Base-by-base conservation (phyloP, 331 rosid genomes). In the Telfairia occidentalis region DNA sequence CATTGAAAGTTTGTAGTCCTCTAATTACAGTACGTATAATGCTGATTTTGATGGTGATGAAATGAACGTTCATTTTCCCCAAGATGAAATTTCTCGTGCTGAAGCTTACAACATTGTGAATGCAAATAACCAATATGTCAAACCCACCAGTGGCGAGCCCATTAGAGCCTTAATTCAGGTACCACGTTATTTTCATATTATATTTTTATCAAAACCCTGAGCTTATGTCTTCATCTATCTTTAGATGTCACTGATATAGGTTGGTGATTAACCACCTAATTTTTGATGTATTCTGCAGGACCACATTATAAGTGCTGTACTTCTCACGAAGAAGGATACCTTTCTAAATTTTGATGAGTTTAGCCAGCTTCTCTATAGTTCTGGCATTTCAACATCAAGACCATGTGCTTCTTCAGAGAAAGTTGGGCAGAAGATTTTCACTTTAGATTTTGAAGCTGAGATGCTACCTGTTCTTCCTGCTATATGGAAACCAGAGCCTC, bases 1-100 rank as follows among this genome's bases (percentile, higher is more conserved):
- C 13, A 21, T 5, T 78, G 54, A 35, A 48, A 26, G 38, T 75
- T 26, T 57, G 2, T 26, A 21, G 21, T n/a, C 19, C 64, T 49
- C 61, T 64, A 53, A 72, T 81, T 82, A 23, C 97, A 94, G 97
- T 78, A 91, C 96, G 0, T 94, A 88, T 79, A 94, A 94, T 82
- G 98, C 98, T 81, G 98, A 94, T 89, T 91, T 94, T 71, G 98
- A 94, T 71, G 97, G 98, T 69, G 96, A 94, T 80, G 98, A 94
- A 86, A 94, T 94, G 85, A 94, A 94, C 73, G 98, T 94, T 78
- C 98, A 94, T 83, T 89, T 94, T 77, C 98, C 98, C 3, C 98
- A 94, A 94, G 98, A 94, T 76, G 98, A 94, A 79, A 88, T 89
- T 82, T 89, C 98, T 40, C 97, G 96, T 15, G 91, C 97, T 30